phyloP scores from a whole-genome alignment of 768 basidiomycete species.

The Xanthoconium stramineum region DNA sequence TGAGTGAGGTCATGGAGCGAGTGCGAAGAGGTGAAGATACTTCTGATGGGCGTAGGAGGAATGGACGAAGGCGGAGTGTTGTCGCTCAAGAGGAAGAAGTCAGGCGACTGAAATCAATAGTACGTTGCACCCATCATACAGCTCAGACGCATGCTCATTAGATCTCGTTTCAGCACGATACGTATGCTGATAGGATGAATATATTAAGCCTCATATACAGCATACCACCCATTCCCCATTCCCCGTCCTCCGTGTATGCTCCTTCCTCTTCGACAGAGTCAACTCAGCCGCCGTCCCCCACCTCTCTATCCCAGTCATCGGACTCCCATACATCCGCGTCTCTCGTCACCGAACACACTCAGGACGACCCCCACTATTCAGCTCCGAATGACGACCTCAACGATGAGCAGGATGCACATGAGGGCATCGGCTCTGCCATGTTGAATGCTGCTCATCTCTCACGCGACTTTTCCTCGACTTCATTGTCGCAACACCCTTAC shows the following conservation, averaged over 20 bases:
- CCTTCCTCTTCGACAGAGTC: slow-evolving; percentile 37
- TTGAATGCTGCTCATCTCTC: slow-evolving; percentile 31
- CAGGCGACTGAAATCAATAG: slow-evolving; percentile 80
- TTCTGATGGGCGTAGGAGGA: slow-evolving; percentile 59
- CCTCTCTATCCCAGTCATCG: slow-evolving; percentile 37
- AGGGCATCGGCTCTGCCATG: slow-evolving; percentile 47
- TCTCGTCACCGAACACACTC: slow-evolving; percentile 36
- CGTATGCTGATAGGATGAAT: slow-evolving; percentile 92
- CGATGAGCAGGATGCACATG: slow-evolving; percentile 38
- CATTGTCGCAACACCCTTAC: slow-evolving; percentile 47
- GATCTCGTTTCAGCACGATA: slow-evolving; percentile 67
- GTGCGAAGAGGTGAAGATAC: slow-evolving; percentile 84
- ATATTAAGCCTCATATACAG: slow-evolving; percentile 88
- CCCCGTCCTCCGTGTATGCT: slow-evolving; percentile 52
- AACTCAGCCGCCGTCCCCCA: slow-evolving; percentile 36
- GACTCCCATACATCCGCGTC: slow-evolving; percentile 52
- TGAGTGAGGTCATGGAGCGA: slow-evolving; percentile 91
- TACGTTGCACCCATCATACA: slow-evolving; percentile 42
- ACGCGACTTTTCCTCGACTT: slow-evolving; percentile 25
- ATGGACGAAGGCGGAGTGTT: slow-evolving; percentile 68
- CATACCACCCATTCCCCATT: slow-evolving; percentile 73
- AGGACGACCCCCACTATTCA: slow-evolving; percentile 33
- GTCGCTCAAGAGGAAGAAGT: slow-evolving; percentile 94
- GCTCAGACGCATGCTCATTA: slow-evolving; percentile 13
- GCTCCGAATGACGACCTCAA: slow-evolving; percentile 19